phyloP scores from a whole-genome alignment of 2,329 filamentous ascomycete species.

The Graphium sp. region DNA sequence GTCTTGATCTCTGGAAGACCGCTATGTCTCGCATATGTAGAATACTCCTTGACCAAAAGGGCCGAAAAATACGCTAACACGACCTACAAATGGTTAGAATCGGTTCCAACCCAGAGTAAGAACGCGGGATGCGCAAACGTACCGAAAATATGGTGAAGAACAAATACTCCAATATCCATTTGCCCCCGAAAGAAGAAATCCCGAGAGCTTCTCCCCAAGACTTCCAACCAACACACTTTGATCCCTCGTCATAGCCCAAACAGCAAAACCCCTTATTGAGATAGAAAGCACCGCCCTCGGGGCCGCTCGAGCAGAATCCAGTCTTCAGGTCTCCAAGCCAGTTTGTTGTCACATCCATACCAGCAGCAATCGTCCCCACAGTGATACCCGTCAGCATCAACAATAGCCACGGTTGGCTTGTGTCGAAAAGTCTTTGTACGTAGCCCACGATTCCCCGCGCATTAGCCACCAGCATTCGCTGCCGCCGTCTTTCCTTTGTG shows the following conservation, averaged over 20 bases:
- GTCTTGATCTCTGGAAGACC: constrained; percentile 98
- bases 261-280: constrained; percentile 87
- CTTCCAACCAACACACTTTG: constrained; percentile 74
- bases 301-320: constrained; percentile 62
- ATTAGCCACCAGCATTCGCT: constrained; percentile 58
- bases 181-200: constrained; percentile 45
- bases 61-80: constrained; percentile 64
- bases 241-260: constrained; percentile 70
- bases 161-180: constrained; percentile 73
- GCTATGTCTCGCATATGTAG: constrained; percentile 78
- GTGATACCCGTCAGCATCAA: constrained; percentile 72
- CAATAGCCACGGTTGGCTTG: constrained; percentile 82
- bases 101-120: neutral
- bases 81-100: constrained; percentile 28
- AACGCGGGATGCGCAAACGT: constrained; percentile 11
- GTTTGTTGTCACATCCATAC: constrained; percentile 77
- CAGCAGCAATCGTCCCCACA: constrained; percentile 70
- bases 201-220: constrained; percentile 67
- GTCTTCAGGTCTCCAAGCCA: constrained; percentile 90
- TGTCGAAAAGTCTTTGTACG: constrained; percentile 57
- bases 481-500: constrained; percentile 79
- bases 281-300: constrained; percentile 76
- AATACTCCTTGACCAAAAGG: constrained; percentile 67
- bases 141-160: constrained; percentile 79
- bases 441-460: constrained; percentile 58